These are phyloP conservation scores for Aspergillus sclerotioniger DNA, from an alignment of 495 filamentous ascomycete genomes.

Conservation along the genomic window DNA sequence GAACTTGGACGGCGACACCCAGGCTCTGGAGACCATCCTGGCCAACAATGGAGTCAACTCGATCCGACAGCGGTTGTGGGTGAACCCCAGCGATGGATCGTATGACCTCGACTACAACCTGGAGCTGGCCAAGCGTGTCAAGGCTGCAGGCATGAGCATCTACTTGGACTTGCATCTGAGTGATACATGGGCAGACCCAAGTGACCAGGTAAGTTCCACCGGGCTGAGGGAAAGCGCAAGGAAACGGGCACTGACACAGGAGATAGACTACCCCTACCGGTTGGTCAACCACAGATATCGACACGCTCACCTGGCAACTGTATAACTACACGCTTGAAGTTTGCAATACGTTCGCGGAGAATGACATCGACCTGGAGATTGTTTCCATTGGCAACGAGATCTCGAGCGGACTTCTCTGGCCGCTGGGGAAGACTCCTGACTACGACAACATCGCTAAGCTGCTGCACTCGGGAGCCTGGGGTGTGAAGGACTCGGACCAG, in stretches of 20 bases:
- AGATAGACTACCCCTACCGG: conserved; percentile 51
- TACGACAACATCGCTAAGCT: conserved; percentile 59
- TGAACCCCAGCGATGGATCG: conserved; percentile 61
- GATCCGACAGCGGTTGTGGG: conserved; percentile 71
- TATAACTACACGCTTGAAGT: conserved; percentile 65
- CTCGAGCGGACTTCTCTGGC: conserved; percentile 60
- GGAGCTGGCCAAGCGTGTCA: conserved; percentile 60
- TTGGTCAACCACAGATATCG: conserved; percentile 57
- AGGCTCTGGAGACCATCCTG: conserved; percentile 63
- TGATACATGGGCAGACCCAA: conserved; percentile 61
- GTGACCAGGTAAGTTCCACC: conserved; percentile 34
- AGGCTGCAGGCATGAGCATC: conserved; percentile 60
- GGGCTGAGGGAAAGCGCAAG: conserved; percentile 1
- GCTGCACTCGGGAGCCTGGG: conserved; percentile 60
- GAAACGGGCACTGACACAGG: not conserved
- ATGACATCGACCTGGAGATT: conserved; percentile 54
- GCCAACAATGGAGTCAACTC: conserved; percentile 65
- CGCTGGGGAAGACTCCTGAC: conserved; percentile 51
- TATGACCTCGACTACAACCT: conserved; percentile 72
- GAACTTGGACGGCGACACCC: conserved; percentile 47
- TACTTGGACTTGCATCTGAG: conserved; percentile 71
- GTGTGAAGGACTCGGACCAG: conserved; percentile 59
- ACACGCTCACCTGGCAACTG: conserved; percentile 57
- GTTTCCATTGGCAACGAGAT: conserved; percentile 74
- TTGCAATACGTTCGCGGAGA: conserved; percentile 56